Base-by-base conservation (phyloP, 2,329 filamentous ascomycete genomes). In the Diaporthe sp. region DNA sequence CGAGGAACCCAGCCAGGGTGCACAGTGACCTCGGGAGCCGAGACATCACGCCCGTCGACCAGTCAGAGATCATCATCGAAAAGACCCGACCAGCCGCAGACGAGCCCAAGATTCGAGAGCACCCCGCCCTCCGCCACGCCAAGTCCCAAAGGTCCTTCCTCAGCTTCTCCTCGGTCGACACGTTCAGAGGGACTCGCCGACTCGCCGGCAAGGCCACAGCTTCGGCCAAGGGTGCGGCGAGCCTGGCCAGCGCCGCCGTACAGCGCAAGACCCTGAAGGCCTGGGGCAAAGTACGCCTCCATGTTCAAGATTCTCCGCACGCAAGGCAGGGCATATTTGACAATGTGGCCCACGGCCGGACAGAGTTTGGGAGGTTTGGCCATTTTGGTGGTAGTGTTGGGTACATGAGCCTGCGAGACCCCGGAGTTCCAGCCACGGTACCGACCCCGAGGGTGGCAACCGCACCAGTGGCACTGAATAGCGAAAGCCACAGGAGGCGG, bases 191-290 rank as follows among this genome's bases (percentile, higher is more conserved):
- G 1, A 75, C 75, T 3, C 68, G 69, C n/a, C 62, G 55, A 13
- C 44, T 76, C 15, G 75, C 73, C 2, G 68, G 68, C n/a, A 76
- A 76, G 22, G 69, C 73, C 25, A 75, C 75, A 2, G 75, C 75
- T 5, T 71, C 70, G 2, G 73, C 73, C 31, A 73, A 75, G 31
- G 73, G 75, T 12, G 75, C 75, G 12, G 70, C 70, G n/a, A 74
- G 71, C 28, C 71, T 76, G 9, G 74, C 74, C 28, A 74, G 59
- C 17, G 71, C 71, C 46, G 75, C 75, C 1, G 61, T 73, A 15
- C 44, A 74, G 61, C 68, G 73, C 4, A 72, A 74, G 51, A 76
- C 75, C 9, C 61, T 75, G 5, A 70, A 70, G 6, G 68, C 67
- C 5, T 42, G 74, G 25, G 68, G 73, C 2, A 76, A 73, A 17